Base-by-base conservation (phyloP, 148 eudicot genomes). In the Rhododendron ferrugineum region DNA sequence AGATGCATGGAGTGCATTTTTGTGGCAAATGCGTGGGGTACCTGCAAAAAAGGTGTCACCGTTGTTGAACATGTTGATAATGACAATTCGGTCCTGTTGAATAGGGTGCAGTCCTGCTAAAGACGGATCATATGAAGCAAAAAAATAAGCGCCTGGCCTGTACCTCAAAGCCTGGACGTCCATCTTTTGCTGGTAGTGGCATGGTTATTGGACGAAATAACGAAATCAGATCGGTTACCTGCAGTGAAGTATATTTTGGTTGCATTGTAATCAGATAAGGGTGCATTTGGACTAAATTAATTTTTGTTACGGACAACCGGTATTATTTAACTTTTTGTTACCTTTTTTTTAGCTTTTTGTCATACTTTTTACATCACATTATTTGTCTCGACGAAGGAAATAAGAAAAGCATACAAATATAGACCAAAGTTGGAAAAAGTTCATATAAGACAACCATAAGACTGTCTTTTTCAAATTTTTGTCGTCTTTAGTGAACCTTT, bases 191-290 rank as follows among this genome's bases (percentile, higher is more conserved):
- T 32, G 82, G 86, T 46, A 82, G 74, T 36, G 85, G 72, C 78
- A 68, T 72, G 73, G 64, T 70, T 66, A 76, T 70, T 18, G 89
- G 89, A 30, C 89, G 89, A 83, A 88, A 88, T 77, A 85, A 75
- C 16, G 79, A 85, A 54, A 88, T 77, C 34, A 88, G 80, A 75
- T 42, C 50, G 64, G 47, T 28, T 62, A 88, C 89, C 89, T 88
- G 79, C 47, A 85, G 47, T 36, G 18, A 68, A 68, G 36, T 68
- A 26, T 3, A 85, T 56, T 76, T 49, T 73, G 23, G 54, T 70
- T 15, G 23, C 73, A 75, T 26, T 5, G 80, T 26, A 52, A 42
- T 54, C 80, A 60, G 42, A 13, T 37, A 79, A 37, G 20, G 14
- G 58, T 54, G 6, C 6, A 1, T 54, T 54, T 4, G 23, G 60